phyloP scores from a whole-genome alignment of 2,329 filamentous ascomycete species.

The Rachicladosporium sp. region DNA sequence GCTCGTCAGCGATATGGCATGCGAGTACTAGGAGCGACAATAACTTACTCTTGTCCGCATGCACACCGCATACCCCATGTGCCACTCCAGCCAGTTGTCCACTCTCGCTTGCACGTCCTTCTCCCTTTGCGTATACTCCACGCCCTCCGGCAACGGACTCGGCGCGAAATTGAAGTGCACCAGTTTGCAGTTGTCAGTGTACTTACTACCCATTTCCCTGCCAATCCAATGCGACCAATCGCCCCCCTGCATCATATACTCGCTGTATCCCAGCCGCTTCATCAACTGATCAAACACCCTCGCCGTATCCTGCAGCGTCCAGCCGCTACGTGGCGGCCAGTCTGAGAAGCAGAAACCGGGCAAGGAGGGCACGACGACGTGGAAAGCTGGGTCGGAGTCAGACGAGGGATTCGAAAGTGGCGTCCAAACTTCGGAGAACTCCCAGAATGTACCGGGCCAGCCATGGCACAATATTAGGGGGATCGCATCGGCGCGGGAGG shows the following conservation, averaged over 20 bases:
- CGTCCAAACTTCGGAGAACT: slow-evolving; percentile 31
- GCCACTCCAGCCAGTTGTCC: slow-evolving; percentile 26
- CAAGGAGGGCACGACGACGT: slow-evolving; percentile 46
- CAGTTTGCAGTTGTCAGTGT: slow-evolving; percentile 25
- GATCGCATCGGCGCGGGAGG: slow-evolving; percentile 24
- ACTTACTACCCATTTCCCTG: slow-evolving; percentile 26
- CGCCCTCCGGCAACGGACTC: slow-evolving; percentile 22
- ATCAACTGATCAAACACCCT: slow-evolving; percentile 28
- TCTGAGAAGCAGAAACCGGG: slow-evolving; percentile 42
- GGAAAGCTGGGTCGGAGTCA: slow-evolving; percentile 30
- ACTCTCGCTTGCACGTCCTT: slow-evolving; percentile 19
- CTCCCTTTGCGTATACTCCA: slow-evolving; percentile 24
- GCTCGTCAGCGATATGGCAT: not conserved
- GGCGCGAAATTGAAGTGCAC: slow-evolving; percentile 33
- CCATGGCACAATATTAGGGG: slow-evolving; percentile 33
- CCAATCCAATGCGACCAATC: slow-evolving; percentile 32
- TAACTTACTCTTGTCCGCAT: slow-evolving; percentile 25
- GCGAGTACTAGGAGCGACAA: too few relatives aligned
- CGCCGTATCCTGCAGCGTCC: slow-evolving; percentile 28
- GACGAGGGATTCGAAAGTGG: slow-evolving; percentile 22
- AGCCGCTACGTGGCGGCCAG: slow-evolving; percentile 19
- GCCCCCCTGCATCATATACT: slow-evolving; percentile 28
- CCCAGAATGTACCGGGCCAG: slow-evolving; percentile 35
- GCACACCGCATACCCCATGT: slow-evolving; percentile 31
- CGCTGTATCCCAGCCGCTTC: slow-evolving; percentile 28